Percentiles rank a stretch among this genome's conserved stretches.
Conservation (phyloP, 1,139 yeast species). For the Candida mesenterica region DNA sequence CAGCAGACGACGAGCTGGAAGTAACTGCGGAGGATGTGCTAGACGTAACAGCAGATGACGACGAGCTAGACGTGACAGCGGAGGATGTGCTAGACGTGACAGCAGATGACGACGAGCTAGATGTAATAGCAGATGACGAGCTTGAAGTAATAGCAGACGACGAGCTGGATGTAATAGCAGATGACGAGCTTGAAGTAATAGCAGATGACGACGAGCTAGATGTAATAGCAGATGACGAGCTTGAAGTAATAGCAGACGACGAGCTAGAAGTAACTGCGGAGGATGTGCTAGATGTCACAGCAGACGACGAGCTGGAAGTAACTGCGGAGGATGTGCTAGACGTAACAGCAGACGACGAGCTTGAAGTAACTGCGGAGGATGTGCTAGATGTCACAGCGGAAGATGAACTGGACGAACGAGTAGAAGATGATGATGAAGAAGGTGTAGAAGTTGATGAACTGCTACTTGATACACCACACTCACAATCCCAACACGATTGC, state of each 20-base stretch:
- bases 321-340: conserved; percentile 3
- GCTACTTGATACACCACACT: conserved; percentile 13
- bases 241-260: too few species aligned
- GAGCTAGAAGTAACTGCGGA: conserved; percentile 1
- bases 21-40: too few species aligned
- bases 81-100: conserved; percentile 1
- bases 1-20: too few species aligned
- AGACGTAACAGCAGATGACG: not conserved
- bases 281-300: conserved; percentile 3
- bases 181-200: conserved; percentile 3
- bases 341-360: not conserved
- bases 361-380: not conserved
- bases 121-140: conserved; percentile 2
- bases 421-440: not conserved
- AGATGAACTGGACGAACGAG: not conserved
- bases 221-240: not conserved
- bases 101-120: conserved; percentile 1
- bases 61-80: not conserved
- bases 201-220: not conserved
- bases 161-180: conserved; percentile 2
- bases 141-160: not conserved
- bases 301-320: conserved; percentile 2
- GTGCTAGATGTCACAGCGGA: not conserved
- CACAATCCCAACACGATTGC: conserved; percentile 26
- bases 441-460: not conserved